A percentile compares a stretch with the other conserved stretches of the same genome.
Conservation (phyloP, 768 basidiomycete genomes). For the Hemileccinum impolitum region DNA sequence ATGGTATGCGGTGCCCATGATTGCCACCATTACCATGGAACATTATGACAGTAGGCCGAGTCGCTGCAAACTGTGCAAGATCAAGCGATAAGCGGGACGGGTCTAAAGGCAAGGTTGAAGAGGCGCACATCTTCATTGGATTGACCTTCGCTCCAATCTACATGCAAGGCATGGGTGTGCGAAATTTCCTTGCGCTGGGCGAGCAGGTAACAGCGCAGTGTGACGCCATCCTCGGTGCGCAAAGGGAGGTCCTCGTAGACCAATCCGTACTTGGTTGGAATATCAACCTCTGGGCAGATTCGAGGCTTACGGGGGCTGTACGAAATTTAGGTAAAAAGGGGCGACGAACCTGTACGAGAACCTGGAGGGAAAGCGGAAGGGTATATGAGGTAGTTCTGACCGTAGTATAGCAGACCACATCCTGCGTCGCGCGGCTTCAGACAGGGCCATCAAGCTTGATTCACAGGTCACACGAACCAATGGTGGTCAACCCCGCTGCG, state of each 20-base stretch:
- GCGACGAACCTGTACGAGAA: slow-evolving; percentile 64
- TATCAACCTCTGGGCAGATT: slow-evolving; percentile 55
- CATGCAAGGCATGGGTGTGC: slow-evolving; percentile 28
- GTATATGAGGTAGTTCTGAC: slow-evolving; percentile 88
- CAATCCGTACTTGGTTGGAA: slow-evolving; percentile 66
- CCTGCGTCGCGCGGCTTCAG: slow-evolving; percentile 36
- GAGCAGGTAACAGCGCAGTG: slow-evolving; percentile 75
- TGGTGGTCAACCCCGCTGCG: slow-evolving; percentile 52
- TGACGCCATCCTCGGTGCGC: slow-evolving; percentile 66
- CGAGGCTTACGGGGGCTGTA: neutral
- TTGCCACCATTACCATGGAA: slow-evolving; percentile 92
- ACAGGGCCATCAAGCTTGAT: neutral
- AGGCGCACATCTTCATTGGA: slow-evolving; percentile 58
- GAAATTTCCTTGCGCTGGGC: slow-evolving; percentile 53
- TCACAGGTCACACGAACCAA: slow-evolving; percentile 37
- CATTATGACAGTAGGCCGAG: slow-evolving; percentile 84
- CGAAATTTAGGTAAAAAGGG: neutral
- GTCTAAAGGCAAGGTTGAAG: neutral
- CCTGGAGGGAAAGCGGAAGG: slow-evolving; percentile 81
- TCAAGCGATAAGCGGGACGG: neutral
- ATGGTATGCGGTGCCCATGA: slow-evolving; percentile 84
- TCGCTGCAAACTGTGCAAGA: slow-evolving; percentile 36
- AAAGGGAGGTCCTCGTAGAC: slow-evolving; percentile 75
- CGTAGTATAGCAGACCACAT: slow-evolving; percentile 75
- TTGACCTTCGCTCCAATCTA: slow-evolving; percentile 37